Base-by-base conservation (phyloP, 164 flowering plant genomes). In the Hamamelis virginiana region DNA sequence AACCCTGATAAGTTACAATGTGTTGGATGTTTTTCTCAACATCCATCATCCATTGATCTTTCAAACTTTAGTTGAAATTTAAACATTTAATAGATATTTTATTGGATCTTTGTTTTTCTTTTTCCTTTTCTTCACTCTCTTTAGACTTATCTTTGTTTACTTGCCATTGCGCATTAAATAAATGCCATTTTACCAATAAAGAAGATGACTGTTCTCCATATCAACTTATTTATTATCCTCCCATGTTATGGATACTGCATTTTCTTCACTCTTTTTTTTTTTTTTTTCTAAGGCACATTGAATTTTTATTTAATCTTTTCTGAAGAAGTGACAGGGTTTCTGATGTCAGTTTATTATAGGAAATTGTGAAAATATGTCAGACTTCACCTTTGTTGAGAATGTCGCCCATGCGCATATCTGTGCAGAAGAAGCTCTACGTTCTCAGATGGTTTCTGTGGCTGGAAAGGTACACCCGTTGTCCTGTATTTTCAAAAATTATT, bases 381-480 rank as follows among this genome's bases (percentile, higher is more conserved):
- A 91, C 80, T 91, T 91, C 80, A 90, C 95, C 38, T 88, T 76
- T 70, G 81, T 81, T 64, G 92, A 89, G 77, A 92, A 92, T 76
- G 86, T 87, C 62, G 82, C 89, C 23, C 92, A 90, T 85, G 96
- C 97, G 41, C 85, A 83, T 82, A 75, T 90, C 64, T 84, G 94
- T 77, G 94, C 99, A 41, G 93, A 89, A 79, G 83, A 82, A 79
- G 88, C 97, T 80, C 74, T 95, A 60, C 69, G 64, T 68, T 83
- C 89, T 52, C 72, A 62, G 59, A 69, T 51, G 70, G 80, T 68
- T 70, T 69, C 77, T 77, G 92, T 83, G 51, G 91, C 94, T 75
- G 97, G 97, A 76, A 89, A 86, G 97, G 98, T 92, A 84, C 33
- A n/a, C n/a, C n/a, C n/a, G n/a, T n/a, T n/a, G n/a, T 48, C 25